Conservation (phyloP, 2,329 filamentous ascomycete genomes). For the Colletotrichum aenigma region DNA sequence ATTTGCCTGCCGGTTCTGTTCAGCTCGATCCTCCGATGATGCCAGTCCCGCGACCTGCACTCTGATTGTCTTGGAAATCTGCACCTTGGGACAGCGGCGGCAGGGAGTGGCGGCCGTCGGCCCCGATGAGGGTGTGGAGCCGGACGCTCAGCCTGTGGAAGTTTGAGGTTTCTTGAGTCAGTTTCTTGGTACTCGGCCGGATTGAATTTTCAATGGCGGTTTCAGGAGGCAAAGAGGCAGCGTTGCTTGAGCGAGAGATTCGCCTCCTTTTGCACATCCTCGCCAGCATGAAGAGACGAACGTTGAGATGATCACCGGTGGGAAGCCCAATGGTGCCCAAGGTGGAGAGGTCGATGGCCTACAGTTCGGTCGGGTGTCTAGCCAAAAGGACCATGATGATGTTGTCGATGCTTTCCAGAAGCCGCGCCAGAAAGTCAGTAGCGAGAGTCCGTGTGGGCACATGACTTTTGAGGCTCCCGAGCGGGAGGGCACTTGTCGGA, state of each 20-base stretch:
- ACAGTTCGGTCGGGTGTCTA: slow-evolving; percentile 1
- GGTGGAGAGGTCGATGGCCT: slow-evolving; percentile 12
- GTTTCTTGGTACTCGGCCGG: neutral
- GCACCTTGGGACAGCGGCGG: neutral
- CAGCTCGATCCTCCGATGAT: neutral
- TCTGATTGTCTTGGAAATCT: neutral
- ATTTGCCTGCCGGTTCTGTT: neutral
- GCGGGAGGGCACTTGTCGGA: neutral
- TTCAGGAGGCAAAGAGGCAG: slow-evolving; percentile 9
- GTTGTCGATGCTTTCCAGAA: slow-evolving; percentile 13
- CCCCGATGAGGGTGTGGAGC: slow-evolving; percentile 13
- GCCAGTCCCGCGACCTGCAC: neutral
- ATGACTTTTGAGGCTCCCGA: neutral
- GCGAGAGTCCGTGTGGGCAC: neutral
- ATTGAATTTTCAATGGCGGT: slow-evolving; percentile 18
- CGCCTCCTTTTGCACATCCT: neutral
- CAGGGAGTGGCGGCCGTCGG: neutral
- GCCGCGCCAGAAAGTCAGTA: neutral
- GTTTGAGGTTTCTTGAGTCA: slow-evolving; percentile 13
- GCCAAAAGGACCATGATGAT: neutral
- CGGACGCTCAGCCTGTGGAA: neutral
- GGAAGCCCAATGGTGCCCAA: slow-evolving; percentile 19
- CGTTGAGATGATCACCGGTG: neutral
- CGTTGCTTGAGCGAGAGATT: slow-evolving; percentile 3
- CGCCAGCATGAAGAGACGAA: slow-evolving; percentile 10